Evolutionary conservation across 75 land plant species (phyloP), one percentile per base, ranked within the genome.

Genomic region (Isoetes taiwanensis): DNA sequence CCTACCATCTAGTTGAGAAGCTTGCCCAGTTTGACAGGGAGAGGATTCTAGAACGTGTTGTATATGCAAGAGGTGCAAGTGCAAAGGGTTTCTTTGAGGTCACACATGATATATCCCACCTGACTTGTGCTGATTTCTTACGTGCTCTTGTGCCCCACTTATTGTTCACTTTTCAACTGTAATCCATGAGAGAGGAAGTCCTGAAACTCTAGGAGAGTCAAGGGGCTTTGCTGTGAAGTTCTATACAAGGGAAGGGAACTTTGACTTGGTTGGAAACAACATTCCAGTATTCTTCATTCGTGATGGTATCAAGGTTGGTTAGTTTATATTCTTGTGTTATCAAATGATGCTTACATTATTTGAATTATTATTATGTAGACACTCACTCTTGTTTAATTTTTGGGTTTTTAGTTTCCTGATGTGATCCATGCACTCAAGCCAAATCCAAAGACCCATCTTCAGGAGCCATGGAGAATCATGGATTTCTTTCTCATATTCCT

Each of bases 231-330:
- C 70, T 16, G 32, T 68, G 41, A 68, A 68, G 29, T 68, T 68
- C 41, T 68, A 68, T 57, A 68, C 70, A 23, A 64, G 61, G 43
- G 70, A 68, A n/a, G 70, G 70, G 0, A 68, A 61, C 30, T 68
- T 64, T 64, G 70, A 68, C 66, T 61, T 68, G 70, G 63, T 59
- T 17, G 70, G 70, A 27, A 68, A 68, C 24, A 68, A 68, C 65
- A 61, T 64, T 20, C 70, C 70, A 12, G 70, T 68, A 6, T 68
- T 68, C 58, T 68, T 59, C 37, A 32, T 68, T 23, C 56, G 70
- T 0, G 70, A 68, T 41, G 42, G n/a, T n/a, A n/a, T n/a, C n/a
- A n/a, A n/a, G n/a, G n/a, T n/a, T n/a, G n/a, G n/a, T n/a, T n/a
- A n/a, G n/a, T n/a, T n/a, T n/a, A n/a, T n/a, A n/a, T n/a, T n/a